Conservation (phyloP, 108 stramenopile genomes). For the Craspedostauros australis region DNA sequence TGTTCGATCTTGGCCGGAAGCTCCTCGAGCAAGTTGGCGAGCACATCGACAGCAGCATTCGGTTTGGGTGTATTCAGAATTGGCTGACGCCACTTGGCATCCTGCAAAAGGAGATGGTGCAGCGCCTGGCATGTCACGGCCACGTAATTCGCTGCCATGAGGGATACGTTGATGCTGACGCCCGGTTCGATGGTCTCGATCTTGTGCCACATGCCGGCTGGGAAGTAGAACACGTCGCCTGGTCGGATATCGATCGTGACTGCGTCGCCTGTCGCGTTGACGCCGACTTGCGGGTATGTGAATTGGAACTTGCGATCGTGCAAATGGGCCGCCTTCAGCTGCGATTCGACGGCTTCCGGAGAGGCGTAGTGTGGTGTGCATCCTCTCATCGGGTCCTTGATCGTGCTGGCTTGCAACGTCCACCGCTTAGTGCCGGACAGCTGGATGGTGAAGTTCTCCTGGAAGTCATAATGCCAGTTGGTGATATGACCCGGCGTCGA, state of each 20-base stretch:
- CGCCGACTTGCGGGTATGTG: constrained; percentile 33
- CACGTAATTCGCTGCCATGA: constrained; percentile 85
- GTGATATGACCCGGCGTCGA: constrained; percentile 48
- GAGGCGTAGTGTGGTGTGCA: constrained; percentile 87
- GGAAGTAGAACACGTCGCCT: constrained; percentile 90
- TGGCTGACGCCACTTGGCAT: constrained; percentile 60
- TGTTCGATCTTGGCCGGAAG: constrained; percentile 36
- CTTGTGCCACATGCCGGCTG: constrained; percentile 87
- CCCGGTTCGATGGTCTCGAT: constrained; percentile 80
- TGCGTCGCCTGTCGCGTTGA: constrained; percentile 50
- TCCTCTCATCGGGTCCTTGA: constrained; percentile 67
- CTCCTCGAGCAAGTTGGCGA: constrained; percentile 33
- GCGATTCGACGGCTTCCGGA: constrained; percentile 69
- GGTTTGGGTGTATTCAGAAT: constrained; percentile 15
- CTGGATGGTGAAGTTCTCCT: constrained; percentile 94
- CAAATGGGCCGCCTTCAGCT: constrained; percentile 72
- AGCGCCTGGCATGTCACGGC: constrained; percentile 56
- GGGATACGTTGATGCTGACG: constrained; percentile 77
- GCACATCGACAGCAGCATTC: constrained; percentile 13
- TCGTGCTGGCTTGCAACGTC: constrained; percentile 61
- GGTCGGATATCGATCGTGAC: constrained; percentile 46
- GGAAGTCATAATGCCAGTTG: constrained; percentile 89
- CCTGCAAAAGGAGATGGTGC: constrained; percentile 58
- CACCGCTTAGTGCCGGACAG: constrained; percentile 78
- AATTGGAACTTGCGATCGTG: constrained; percentile 42